These are phyloP conservation scores for Pyricularia pennisetigena DNA, from an alignment of 2,329 filamentous ascomycete genomes.

Conservation along the genomic window DNA sequence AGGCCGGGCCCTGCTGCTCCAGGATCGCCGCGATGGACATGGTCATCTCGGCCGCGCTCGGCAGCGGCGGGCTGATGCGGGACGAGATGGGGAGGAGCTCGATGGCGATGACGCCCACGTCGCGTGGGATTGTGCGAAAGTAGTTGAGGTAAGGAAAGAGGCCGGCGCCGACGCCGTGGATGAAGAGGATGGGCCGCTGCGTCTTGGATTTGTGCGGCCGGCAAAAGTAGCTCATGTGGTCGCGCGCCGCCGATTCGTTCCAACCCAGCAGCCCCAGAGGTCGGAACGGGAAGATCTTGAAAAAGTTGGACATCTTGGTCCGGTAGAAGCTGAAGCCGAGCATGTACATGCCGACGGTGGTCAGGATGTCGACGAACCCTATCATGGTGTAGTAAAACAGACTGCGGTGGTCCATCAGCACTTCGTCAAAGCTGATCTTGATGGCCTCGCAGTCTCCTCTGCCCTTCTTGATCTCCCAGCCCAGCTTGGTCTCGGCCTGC, in stretches of 20 bases:
- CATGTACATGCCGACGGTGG: conserved; percentile 3
- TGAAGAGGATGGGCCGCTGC: conserved; percentile 10
- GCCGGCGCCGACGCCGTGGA: conserved; percentile 12
- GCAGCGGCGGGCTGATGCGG: conserved; percentile 7
- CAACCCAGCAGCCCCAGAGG: conserved; percentile 2
- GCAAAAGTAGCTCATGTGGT: conserved; percentile 11
- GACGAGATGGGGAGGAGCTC: conserved; percentile 12
- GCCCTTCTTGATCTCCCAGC: conserved; percentile 5
- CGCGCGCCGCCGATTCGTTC: conserved; percentile 5
- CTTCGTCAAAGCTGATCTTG: conserved; percentile 10
- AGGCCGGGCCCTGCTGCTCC: neutral
- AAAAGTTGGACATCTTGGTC: conserved; percentile 10
- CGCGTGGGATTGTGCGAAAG: conserved; percentile 7
- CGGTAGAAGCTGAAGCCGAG: conserved; percentile 13
- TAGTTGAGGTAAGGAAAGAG: conserved; percentile 10
- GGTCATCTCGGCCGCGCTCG: neutral
- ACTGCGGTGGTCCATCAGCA: conserved; percentile 10
- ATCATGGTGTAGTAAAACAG: conserved; percentile 8
- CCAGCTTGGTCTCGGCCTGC: conserved; percentile 5
- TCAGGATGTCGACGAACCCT: conserved; percentile 6
- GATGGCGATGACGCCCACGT: conserved; percentile 9
- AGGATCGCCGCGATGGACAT: neutral
- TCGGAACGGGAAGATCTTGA: conserved; percentile 12
- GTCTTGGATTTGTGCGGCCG: conserved; percentile 3
- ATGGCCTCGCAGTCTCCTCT: conserved; percentile 11